Evolutionary conservation across 768 basidiomycete genomes (phyloP).

Genomic region (Neoboletus magnificus): DNA sequence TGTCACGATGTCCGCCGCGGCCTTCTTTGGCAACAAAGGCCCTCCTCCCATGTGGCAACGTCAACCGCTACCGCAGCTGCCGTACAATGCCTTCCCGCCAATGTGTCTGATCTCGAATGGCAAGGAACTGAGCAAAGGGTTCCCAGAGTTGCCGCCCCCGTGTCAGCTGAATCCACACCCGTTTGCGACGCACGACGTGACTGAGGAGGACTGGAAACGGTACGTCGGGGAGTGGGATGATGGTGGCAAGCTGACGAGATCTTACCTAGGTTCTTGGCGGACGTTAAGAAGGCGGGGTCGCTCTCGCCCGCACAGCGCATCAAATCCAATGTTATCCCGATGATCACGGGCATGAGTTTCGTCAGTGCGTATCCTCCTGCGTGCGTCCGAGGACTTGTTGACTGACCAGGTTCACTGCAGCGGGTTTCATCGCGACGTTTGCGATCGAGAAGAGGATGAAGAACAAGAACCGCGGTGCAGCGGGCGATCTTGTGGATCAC

Average conservation of each 20-base stretch:
- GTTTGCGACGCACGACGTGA: conserved; percentile 48
- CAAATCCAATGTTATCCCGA: conserved; percentile 29
- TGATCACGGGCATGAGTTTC: conserved; percentile 30
- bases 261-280: conserved; percentile 32
- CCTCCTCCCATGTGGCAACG: conserved; percentile 28
- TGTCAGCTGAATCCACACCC: conserved; percentile 42
- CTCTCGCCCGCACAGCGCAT: conserved; percentile 36
- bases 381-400: background rate
- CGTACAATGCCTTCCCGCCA: conserved; percentile 25
- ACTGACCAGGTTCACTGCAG: conserved; percentile 5
- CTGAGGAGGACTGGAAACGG: conserved; percentile 49
- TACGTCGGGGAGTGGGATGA: conserved; percentile 6
- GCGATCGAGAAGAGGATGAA: conserved; percentile 26
- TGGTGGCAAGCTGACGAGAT: background rate
- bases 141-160: conserved; percentile 43
- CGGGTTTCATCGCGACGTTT: conserved; percentile 14
- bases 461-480: conserved; percentile 37
- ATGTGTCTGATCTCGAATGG: conserved; percentile 30
- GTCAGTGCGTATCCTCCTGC: conserved; percentile 10
- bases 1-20: conserved; percentile 14
- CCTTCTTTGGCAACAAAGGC: conserved; percentile 30
- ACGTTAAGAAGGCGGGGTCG: conserved; percentile 33
- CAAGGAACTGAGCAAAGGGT: conserved; percentile 38
- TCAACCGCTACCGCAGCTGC: conserved; percentile 7
- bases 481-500: conserved; percentile 40